Evolutionary conservation across 169 alveolate species (phyloP).

Genomic region (Babesia gibsoni): DNA sequence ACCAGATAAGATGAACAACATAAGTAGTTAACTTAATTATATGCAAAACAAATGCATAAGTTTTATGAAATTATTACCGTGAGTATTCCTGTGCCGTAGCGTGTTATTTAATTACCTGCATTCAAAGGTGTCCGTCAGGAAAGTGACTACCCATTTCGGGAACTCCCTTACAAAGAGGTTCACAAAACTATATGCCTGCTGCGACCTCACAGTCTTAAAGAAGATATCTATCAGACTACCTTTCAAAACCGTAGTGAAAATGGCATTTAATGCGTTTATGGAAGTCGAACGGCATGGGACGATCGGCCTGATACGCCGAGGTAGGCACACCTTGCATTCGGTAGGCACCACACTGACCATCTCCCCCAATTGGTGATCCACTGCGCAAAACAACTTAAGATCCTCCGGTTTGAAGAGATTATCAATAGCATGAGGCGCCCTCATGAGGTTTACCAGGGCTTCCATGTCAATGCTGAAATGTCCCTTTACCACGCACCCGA

Average conservation of each 20-base stretch:
- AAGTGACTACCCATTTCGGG: constrained; percentile 44
- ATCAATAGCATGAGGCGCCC: not conserved
- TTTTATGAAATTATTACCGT: too few relatives aligned
- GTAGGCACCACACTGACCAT: constrained; percentile 21
- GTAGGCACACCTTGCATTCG: constrained; percentile 13
- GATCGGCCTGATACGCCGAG: not conserved
- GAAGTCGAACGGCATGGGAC: constrained; percentile 11
- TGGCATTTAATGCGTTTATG: not conserved
- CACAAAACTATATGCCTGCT: not conserved
- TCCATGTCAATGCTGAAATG: constrained; percentile 21
- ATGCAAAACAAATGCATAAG: too few relatives aligned
- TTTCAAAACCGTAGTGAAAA: not conserved
- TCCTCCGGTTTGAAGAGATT: not conserved
- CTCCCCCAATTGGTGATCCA: constrained; percentile 31
- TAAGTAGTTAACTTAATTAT: too few relatives aligned
- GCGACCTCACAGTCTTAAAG: not conserved
- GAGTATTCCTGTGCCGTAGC: too few relatives aligned
- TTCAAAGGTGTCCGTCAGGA: constrained; percentile 48
- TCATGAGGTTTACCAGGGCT: not conserved
- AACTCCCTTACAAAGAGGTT: constrained; percentile 1
- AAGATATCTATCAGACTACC: not conserved
- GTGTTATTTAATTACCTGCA: constrained; percentile 22
- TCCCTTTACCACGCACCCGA: constrained; percentile 1
- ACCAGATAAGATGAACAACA: too few relatives aligned
- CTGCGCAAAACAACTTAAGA: constrained; percentile 5